Conservation (phyloP, 768 basidiomycete species). For the Calvatia gigantea region DNA sequence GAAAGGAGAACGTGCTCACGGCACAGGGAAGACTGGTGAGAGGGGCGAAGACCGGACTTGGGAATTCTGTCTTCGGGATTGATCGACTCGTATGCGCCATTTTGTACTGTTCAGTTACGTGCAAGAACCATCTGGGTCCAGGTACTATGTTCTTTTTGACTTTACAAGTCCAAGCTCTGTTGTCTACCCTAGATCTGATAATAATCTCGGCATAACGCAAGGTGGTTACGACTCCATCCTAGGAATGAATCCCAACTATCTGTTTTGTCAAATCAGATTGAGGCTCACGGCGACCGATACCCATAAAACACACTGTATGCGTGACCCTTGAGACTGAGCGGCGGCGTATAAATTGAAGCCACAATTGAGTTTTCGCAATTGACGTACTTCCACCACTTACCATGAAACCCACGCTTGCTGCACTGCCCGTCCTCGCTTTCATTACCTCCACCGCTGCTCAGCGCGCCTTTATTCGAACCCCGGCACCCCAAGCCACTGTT, state of each 20-base stretch:
- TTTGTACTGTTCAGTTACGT: not conserved
- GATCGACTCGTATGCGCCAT: not conserved
- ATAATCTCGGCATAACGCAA: not conserved
- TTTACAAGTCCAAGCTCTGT: not conserved
- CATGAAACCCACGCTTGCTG: conserved; percentile 17
- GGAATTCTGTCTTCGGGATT: conserved; percentile 68
- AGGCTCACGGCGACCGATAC: too few species aligned
- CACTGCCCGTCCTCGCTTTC: conserved; percentile 30
- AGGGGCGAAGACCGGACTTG: conserved; percentile 83
- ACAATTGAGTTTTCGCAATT: not conserved
- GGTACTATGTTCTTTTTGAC: not conserved
- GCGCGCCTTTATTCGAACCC: conserved; percentile 34
- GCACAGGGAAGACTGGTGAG: conserved; percentile 62
- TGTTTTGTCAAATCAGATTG: too few species aligned
- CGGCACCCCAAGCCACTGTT: conserved; percentile 31
- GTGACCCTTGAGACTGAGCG: too few species aligned
- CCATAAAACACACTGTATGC: too few species aligned
- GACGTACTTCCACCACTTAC: not conserved
- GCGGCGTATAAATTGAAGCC: not conserved
- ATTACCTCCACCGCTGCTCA: conserved; percentile 38
- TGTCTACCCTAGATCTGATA: not conserved
- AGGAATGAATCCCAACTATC: too few species aligned
- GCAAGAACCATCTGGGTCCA: not conserved
- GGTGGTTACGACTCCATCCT: too few species aligned
- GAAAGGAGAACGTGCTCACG: conserved; percentile 74